Percentiles rank a stretch among this genome's conserved stretches.
These are phyloP conservation scores for Coelastrella sp. DNA, from an alignment of 139 green algal genomes.

Conservation along the genomic window DNA sequence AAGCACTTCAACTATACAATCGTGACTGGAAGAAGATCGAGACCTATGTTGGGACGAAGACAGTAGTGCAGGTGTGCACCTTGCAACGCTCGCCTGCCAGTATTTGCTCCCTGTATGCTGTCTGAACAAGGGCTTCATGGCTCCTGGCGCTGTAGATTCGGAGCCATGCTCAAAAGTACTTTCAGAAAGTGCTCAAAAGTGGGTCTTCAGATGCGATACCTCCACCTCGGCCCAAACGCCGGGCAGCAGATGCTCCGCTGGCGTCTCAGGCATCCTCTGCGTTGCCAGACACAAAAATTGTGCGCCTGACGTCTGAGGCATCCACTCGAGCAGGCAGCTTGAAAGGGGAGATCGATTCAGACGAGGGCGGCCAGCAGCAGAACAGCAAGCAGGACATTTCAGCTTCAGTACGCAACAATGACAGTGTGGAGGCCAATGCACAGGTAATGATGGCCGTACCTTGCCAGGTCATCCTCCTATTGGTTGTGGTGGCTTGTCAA, in stretches of 20 bases:
- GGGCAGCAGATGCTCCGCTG: conserved; percentile 19
- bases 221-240: conserved; percentile 40
- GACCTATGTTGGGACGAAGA: conserved; percentile 42
- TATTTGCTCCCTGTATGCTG: background rate
- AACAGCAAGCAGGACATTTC: conserved; percentile 7
- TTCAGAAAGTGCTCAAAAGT: conserved; percentile 47
- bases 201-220: conserved; percentile 36
- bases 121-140: background rate
- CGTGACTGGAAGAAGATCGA: conserved; percentile 50
- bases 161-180: conserved; percentile 51
- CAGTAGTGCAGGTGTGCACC: conserved; percentile 21
- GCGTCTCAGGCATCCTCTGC: conserved; percentile 23
- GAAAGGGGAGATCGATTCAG: background rate
- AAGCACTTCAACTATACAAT: conserved; percentile 39
- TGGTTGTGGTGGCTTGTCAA: too few relatives aligned
- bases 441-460: background rate
- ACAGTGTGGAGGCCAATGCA: background rate
- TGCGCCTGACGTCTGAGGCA: background rate
- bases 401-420: background rate
- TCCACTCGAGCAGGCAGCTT: background rate
- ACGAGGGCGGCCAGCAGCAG: background rate
- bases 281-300: background rate
- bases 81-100: background rate
- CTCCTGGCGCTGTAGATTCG: conserved; percentile 25
- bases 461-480: too few relatives aligned